phyloP scores from a whole-genome alignment of 305 asterid species.

The Rubia tinctorum region DNA sequence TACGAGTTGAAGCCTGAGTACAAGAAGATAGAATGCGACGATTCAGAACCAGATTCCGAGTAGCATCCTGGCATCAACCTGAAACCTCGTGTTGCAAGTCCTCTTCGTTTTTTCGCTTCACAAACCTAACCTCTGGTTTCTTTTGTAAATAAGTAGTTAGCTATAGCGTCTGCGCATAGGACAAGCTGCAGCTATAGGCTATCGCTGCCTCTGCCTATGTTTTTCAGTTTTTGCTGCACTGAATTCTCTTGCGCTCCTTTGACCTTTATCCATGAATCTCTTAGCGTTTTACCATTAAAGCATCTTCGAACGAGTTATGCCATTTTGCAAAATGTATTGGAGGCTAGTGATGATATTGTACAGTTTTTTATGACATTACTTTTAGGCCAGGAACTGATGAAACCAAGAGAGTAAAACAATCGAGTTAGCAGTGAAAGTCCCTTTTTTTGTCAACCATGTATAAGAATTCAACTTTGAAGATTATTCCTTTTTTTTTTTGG shows the following conservation, averaged over 20 bases:
- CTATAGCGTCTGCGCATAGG: not conserved
- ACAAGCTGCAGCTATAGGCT: not conserved
- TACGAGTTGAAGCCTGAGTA: constrained; percentile 88
- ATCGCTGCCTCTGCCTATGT: not conserved
- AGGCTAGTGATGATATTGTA: too few relatives aligned
- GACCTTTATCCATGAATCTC: not conserved
- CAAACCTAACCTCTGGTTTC: not conserved
- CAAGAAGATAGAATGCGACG: constrained; percentile 47
- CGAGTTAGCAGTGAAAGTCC: too few relatives aligned
- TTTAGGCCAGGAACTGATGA: too few relatives aligned
- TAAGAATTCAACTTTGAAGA: too few relatives aligned
- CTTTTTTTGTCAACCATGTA: too few relatives aligned
- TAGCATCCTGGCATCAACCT: not conserved
- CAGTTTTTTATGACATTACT: too few relatives aligned
- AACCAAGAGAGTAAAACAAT: too few relatives aligned
- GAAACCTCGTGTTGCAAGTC: not conserved
- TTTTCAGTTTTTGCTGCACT: not conserved
- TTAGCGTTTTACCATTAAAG: not conserved
- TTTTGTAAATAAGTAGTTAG: constrained; percentile 8
- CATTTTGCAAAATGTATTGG: too few relatives aligned
- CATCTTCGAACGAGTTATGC: too few relatives aligned
- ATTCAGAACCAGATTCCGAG: not conserved
- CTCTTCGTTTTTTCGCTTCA: not conserved
- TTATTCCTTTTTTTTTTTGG: too few relatives aligned
- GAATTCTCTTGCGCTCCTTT: not conserved